Percentiles rank a stretch among this genome's conserved stretches.
These are phyloP conservation scores for Pholiota conissans DNA, from an alignment of 768 basidiomycete genomes.

Conservation along the genomic window DNA sequence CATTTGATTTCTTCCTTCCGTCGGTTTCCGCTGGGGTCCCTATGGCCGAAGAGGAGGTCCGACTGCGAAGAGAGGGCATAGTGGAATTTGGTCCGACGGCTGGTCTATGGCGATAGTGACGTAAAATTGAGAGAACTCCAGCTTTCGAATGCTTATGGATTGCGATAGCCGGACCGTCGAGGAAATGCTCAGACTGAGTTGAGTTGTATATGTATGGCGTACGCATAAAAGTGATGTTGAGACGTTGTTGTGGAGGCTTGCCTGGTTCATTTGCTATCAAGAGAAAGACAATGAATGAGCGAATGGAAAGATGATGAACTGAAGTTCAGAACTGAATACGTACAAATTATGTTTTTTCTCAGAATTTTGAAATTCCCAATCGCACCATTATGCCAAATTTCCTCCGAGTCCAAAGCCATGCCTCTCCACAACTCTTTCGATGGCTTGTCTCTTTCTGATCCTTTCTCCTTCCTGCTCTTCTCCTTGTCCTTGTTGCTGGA, in stretches of 20 bases:
- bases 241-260: conserved; percentile 67
- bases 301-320: conserved; percentile 6
- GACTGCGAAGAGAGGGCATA: conserved; percentile 7
- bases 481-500: conserved; percentile 14
- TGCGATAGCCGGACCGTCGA: conserved; percentile 60
- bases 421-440: conserved; percentile 40
- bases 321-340: no score
- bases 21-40: conserved; percentile 26
- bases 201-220: conserved; percentile 38
- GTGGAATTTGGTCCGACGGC: conserved; percentile 1
- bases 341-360: conserved; percentile 41
- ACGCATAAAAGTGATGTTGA: conserved; percentile 58
- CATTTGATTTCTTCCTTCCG: conserved; percentile 31
- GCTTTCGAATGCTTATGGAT: conserved; percentile 85
- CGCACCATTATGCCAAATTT: conserved; percentile 65
- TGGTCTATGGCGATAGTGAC: conserved; percentile 44
- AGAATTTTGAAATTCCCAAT: conserved; percentile 68
- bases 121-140: conserved; percentile 76
- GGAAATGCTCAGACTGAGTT: conserved; percentile 25
- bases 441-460: conserved; percentile 25
- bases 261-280: conserved; percentile 44
- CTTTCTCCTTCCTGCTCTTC: conserved; percentile 5
- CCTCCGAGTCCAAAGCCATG: conserved; percentile 53
- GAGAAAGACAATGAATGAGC: not conserved
- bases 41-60: conserved; percentile 12